Evolutionary conservation across 257 asterid species (phyloP).

Genomic region (Euphrasia confusa): DNA sequence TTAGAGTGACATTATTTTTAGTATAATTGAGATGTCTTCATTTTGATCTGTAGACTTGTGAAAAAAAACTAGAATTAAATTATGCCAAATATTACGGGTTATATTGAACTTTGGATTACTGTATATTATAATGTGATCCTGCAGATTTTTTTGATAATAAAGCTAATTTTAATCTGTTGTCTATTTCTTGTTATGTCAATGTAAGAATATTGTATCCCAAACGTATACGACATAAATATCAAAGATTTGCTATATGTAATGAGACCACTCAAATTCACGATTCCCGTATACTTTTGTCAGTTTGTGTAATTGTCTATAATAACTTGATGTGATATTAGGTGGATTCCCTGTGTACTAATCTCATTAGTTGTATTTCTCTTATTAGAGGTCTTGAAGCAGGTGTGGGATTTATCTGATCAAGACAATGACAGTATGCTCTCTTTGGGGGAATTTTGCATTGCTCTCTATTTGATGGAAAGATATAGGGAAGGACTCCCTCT

Average conservation of each 20-base stretch:
- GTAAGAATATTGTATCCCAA: slow-evolving; percentile 18
- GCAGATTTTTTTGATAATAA: not conserved
- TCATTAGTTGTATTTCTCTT: slow-evolving; percentile 31
- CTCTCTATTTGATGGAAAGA: slow-evolving; percentile 94
- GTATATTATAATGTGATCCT: not conserved
- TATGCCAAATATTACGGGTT: not conserved
- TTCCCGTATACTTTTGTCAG: slow-evolving; percentile 11
- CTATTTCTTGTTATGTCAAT: slow-evolving; percentile 6
- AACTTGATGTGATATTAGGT: slow-evolving; percentile 10
- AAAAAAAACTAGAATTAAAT: not conserved
- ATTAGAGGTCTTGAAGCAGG: slow-evolving; percentile 88
- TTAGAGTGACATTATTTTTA: slow-evolving; percentile 7
- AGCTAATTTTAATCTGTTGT: slow-evolving; percentile 13
- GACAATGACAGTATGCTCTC: slow-evolving; percentile 97
- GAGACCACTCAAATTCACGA: slow-evolving; percentile 15
- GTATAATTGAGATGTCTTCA: slow-evolving; percentile 15
- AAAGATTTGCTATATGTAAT: slow-evolving; percentile 15
- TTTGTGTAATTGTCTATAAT: slow-evolving; percentile 12
- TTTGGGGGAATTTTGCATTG: slow-evolving; percentile 80
- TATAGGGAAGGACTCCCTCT: slow-evolving; percentile 85
- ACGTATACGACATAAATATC: slow-evolving; percentile 17
- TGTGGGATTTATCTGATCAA: slow-evolving; percentile 98
- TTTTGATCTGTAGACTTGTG: not conserved
- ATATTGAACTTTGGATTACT: slow-evolving; percentile 5
- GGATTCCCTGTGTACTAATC: slow-evolving; percentile 24